phyloP scores from a whole-genome alignment of 2,329 filamentous ascomycete species.

The Sphaerulina populicola region DNA sequence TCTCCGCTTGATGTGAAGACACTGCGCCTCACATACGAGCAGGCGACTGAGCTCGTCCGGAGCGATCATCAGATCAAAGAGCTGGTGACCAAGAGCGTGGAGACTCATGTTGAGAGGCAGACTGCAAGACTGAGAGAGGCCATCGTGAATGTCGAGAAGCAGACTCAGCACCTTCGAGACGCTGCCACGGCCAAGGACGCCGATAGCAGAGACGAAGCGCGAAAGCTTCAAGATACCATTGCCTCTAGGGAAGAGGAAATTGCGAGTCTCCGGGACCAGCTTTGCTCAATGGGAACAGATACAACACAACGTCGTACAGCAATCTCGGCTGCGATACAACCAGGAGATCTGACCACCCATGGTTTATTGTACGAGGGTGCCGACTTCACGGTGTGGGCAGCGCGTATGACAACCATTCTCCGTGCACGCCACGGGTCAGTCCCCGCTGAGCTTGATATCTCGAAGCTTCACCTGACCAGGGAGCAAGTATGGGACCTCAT shows the following conservation, averaged over 20 bases:
- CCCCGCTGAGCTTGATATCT: background rate
- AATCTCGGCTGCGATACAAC: background rate
- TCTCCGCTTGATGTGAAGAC: conserved; percentile 14
- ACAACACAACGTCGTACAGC: background rate
- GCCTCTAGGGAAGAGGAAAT: background rate
- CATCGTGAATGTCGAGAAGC: conserved; percentile 35
- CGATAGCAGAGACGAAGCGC: background rate
- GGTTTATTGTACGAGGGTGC: conserved; percentile 5
- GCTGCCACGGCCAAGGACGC: background rate
- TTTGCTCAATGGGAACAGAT: background rate
- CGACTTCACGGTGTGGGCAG: conserved; percentile 2
- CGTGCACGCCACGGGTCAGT: background rate
- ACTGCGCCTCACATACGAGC: conserved; percentile 41
- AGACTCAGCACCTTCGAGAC: conserved; percentile 18
- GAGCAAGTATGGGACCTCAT: background rate
- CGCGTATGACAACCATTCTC: background rate
- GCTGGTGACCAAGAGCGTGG: conserved; percentile 53
- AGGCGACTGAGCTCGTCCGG: conserved; percentile 44
- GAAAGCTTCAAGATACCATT: background rate
- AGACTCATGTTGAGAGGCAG: conserved; percentile 38
- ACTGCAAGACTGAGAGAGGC: conserved; percentile 34
- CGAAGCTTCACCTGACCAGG: background rate
- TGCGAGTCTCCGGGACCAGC: background rate
- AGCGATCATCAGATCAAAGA: conserved; percentile 43
- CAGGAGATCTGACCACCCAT: background rate